Evolutionary conservation across 257 asterid species (phyloP).

Genomic region (Solanum infundibuliforme): DNA sequence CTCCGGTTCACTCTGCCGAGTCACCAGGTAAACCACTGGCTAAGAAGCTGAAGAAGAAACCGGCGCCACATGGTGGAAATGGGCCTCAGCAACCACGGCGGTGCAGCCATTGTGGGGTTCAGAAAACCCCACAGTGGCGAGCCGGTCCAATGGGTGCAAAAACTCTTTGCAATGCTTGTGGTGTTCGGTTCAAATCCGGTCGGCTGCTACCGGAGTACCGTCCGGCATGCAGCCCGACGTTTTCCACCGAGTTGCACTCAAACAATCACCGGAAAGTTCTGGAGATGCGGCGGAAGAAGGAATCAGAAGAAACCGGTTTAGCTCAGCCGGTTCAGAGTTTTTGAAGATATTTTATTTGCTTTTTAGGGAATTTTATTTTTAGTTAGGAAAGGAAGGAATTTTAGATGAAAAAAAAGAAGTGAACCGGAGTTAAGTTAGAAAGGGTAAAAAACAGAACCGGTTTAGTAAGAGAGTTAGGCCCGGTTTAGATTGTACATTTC

Average conservation of each 20-base stretch:
- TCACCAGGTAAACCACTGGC: slow-evolving; percentile 16
- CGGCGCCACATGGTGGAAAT: slow-evolving; percentile 7
- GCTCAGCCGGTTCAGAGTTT: slow-evolving; percentile 49
- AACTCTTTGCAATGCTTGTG: slow-evolving; percentile 96
- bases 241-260: slow-evolving; percentile 63
- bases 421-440: background rate
- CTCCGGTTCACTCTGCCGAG: slow-evolving; percentile 31
- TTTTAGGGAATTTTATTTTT: background rate
- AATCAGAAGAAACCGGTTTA: slow-evolving; percentile 18
- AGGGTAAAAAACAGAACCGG: slow-evolving; percentile 11
- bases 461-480: slow-evolving; percentile 7
- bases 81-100: slow-evolving; percentile 48
- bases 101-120: slow-evolving; percentile 89
- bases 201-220: slow-evolving; percentile 87
- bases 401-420: background rate
- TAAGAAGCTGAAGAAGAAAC: slow-evolving; percentile 31
- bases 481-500: slow-evolving; percentile 45
- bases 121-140: slow-evolving; percentile 96
- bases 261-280: slow-evolving; percentile 85
- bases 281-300: slow-evolving; percentile 86
- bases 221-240: slow-evolving; percentile 94
- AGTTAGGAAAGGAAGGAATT: background rate
- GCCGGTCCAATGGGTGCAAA: slow-evolving; percentile 88
- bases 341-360: slow-evolving; percentile 16
- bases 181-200: slow-evolving; percentile 88